phyloP scores from a whole-genome alignment of 768 basidiomycete species.

The Tylopilus intermedius region DNA sequence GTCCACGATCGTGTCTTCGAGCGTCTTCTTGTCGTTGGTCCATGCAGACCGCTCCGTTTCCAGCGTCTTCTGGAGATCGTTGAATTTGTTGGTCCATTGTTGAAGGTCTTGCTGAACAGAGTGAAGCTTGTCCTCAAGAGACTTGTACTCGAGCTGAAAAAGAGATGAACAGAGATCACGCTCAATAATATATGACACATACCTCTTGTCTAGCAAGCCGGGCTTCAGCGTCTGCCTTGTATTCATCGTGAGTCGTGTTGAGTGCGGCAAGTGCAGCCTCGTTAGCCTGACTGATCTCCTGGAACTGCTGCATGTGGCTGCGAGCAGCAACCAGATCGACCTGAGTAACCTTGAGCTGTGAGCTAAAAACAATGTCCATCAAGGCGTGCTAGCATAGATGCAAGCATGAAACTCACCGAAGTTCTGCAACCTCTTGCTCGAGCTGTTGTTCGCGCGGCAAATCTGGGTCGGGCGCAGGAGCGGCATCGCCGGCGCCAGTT shows the following conservation, averaged over 20 bases:
- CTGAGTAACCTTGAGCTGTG: conserved; percentile 71
- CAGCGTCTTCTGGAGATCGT: conserved; percentile 57
- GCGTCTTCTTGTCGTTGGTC: conserved; percentile 71
- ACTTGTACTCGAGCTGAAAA: conserved; percentile 55
- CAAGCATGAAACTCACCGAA: conserved; percentile 47
- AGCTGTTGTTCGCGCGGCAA: conserved; percentile 71
- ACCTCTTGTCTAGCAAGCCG: conserved; percentile 68
- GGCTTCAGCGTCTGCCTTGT: conserved; percentile 66
- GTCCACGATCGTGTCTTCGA: conserved; percentile 80
- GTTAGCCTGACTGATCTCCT: conserved; percentile 78
- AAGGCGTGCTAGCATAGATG: not conserved
- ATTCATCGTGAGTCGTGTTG: conserved; percentile 74
- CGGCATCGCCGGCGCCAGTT: conserved; percentile 26
- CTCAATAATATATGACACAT: conserved; percentile 3
- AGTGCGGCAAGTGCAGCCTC: conserved; percentile 70
- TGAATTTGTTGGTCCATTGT: conserved; percentile 44
- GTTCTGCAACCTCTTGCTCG: conserved; percentile 78
- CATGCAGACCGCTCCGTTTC: conserved; percentile 69
- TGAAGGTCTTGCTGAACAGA: conserved; percentile 50
- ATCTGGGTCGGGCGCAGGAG: conserved; percentile 39
- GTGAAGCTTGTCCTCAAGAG: conserved; percentile 59
- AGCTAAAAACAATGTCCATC: conserved; percentile 36
- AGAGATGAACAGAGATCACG: not conserved
- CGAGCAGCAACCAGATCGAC: conserved; percentile 69
- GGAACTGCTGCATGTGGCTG: conserved; percentile 77